Percentiles rank a stretch among this genome's conserved stretches.
Evolutionary conservation across 805 yeast genomes (phyloP).

Genomic region (Yamadazyma scolyti): DNA sequence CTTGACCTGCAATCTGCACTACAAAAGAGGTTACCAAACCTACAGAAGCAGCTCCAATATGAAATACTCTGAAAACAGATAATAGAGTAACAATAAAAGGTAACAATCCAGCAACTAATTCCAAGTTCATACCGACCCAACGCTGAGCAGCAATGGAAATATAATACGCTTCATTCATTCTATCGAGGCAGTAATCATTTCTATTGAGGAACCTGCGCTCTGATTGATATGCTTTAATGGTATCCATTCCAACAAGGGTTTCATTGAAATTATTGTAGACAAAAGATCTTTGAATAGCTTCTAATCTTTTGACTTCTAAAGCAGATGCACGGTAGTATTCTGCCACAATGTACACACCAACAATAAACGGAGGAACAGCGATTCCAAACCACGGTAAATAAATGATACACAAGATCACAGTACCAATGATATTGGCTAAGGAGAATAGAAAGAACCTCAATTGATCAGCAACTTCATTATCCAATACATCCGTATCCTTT

Average conservation of each 20-base stretch:
- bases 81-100: constrained; percentile 28
- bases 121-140: constrained; percentile 33
- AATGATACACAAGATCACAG: constrained; percentile 33
- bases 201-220: constrained; percentile 22
- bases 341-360: constrained; percentile 24
- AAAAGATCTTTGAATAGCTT: constrained; percentile 37
- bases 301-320: constrained; percentile 37
- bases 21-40: constrained; percentile 36
- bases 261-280: constrained; percentile 40
- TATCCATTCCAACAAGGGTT: constrained; percentile 32
- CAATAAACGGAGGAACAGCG: constrained; percentile 28
- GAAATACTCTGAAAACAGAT: constrained; percentile 32
- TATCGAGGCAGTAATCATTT: constrained; percentile 23
- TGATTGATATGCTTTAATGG: constrained; percentile 32
- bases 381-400: constrained; percentile 41
- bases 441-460: constrained; percentile 58
- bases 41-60: constrained; percentile 30
- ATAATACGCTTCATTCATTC: constrained; percentile 36
- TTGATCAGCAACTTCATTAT: constrained; percentile 73
- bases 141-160: constrained; percentile 34
- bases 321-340: constrained; percentile 35
- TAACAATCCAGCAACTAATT: constrained; percentile 26
- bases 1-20: constrained; percentile 32
- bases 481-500: constrained; percentile 81
- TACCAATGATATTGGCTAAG: constrained; percentile 54